These are phyloP conservation scores for Blastobotrys robertii DNA, from an alignment of 805 yeast species.

Conservation along the genomic window DNA sequence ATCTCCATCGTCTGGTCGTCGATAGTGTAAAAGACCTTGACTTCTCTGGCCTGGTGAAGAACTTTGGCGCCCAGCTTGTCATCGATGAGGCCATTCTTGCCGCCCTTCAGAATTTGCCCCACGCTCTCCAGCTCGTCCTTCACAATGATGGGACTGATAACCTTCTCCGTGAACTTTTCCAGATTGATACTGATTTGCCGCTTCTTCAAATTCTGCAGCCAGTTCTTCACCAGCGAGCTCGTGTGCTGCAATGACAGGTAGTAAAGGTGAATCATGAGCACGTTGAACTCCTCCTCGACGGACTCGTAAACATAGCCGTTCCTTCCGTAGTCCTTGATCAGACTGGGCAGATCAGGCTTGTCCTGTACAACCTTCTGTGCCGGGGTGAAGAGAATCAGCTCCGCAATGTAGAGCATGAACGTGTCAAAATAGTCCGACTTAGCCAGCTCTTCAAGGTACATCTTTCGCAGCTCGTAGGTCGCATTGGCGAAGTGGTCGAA, in stretches of 20 bases:
- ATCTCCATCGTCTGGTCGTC: conserved; percentile 86
- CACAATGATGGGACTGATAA: conserved; percentile 57
- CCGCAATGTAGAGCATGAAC: conserved; percentile 46
- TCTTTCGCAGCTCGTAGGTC: conserved; percentile 52
- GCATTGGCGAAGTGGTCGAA: conserved; percentile 54
- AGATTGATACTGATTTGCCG: conserved; percentile 49
- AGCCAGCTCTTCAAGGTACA: conserved; percentile 50
- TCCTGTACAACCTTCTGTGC: not conserved
- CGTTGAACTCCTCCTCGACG: conserved; percentile 28
- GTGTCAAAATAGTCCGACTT: conserved; percentile 36
- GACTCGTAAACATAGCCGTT: conserved; percentile 11
- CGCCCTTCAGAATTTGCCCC: conserved; percentile 30
- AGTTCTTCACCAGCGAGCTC: conserved; percentile 50
- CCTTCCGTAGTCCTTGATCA: conserved; percentile 9
- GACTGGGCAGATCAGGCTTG: conserved; percentile 10
- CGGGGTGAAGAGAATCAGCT: conserved; percentile 14
- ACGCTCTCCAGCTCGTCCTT: conserved; percentile 46
- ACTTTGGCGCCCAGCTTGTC: conserved; percentile 47
- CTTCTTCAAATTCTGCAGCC: conserved; percentile 55
- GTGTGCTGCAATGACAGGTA: conserved; percentile 40
- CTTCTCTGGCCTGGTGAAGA: conserved; percentile 52
- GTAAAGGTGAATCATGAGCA: conserved; percentile 41
- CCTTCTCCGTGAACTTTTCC: conserved; percentile 51
- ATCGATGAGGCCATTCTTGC: conserved; percentile 13
- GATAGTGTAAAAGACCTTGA: conserved; percentile 61